A percentile compares a stretch with the other conserved stretches of the same genome.
Conservation (phyloP, 169 alveolate species). For the Eimeria zaria region DNA sequence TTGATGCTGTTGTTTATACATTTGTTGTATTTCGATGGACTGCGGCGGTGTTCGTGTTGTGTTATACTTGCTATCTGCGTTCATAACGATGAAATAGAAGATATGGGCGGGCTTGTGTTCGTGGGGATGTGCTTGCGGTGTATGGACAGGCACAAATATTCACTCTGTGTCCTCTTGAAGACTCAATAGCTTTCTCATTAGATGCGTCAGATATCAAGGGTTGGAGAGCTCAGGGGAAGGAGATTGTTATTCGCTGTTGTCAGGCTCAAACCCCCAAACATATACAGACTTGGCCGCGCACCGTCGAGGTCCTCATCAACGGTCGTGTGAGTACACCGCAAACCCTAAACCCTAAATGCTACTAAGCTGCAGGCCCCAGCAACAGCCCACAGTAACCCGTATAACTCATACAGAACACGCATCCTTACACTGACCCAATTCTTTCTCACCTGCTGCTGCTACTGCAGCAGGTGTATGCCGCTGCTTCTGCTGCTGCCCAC, state of each 20-base stretch:
- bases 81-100: background rate
- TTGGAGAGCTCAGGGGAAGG: constrained; percentile 24
- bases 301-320: constrained; percentile 53
- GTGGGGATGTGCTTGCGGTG: background rate
- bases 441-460: background rate
- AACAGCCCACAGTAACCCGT: background rate
- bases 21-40: background rate
- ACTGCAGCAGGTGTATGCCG: background rate
- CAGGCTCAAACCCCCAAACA: constrained; percentile 61
- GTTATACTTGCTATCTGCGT: background rate
- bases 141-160: background rate
- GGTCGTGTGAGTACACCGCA: constrained; percentile 62
- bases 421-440: background rate
- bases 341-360: background rate
- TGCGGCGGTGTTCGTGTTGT: background rate
- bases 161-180: background rate
- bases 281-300: constrained; percentile 77
- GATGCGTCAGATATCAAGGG: background rate
- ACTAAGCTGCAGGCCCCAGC: background rate
- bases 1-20: too few relatives aligned
- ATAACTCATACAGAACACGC: background rate
- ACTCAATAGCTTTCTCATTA: background rate
- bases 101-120: background rate
- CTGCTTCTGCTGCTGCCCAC: background rate
- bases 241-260: constrained; percentile 31